Conservation (phyloP, 1,139 yeast species). For the Candida sojae region DNA sequence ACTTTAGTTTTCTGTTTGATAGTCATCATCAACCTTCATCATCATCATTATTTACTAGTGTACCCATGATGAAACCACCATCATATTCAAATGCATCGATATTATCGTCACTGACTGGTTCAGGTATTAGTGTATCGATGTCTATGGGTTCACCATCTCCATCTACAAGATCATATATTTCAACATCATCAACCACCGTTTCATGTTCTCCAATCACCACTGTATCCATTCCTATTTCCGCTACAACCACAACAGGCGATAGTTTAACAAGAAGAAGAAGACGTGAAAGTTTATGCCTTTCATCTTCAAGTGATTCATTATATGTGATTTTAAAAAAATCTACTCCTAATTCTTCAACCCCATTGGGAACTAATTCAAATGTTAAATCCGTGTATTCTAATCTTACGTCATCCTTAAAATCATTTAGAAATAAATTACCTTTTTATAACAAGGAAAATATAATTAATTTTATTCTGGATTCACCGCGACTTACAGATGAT, state of each 20-base stretch:
- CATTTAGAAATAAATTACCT: constrained; percentile 11
- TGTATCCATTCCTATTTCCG: neutral
- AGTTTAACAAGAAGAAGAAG: neutral
- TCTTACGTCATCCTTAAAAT: constrained; percentile 17
- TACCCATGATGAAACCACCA: constrained; percentile 6
- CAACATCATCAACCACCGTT: neutral
- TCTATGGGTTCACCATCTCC: too few species aligned
- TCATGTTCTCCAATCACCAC: neutral
- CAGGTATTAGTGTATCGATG: neutral
- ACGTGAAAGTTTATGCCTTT: neutral
- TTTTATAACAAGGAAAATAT: constrained; percentile 9
- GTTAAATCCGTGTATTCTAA: constrained; percentile 17
- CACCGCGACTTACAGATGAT: constrained; percentile 29
- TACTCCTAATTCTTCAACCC: neutral
- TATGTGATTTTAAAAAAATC: constrained; percentile 8
- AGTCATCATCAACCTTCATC: neutral
- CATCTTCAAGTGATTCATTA: constrained; percentile 12
- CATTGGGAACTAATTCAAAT: neutral
- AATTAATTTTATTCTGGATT: constrained; percentile 9
- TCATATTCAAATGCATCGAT: constrained; percentile 3
- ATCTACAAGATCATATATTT: neutral
- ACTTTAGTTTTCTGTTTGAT: neutral
- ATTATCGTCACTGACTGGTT: constrained; percentile 3
- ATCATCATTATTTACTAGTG: neutral
- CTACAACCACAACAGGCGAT: neutral